These are phyloP conservation scores for Neocucurbitaria cava DNA, from an alignment of 2,329 filamentous ascomycete species.

Conservation along the genomic window DNA sequence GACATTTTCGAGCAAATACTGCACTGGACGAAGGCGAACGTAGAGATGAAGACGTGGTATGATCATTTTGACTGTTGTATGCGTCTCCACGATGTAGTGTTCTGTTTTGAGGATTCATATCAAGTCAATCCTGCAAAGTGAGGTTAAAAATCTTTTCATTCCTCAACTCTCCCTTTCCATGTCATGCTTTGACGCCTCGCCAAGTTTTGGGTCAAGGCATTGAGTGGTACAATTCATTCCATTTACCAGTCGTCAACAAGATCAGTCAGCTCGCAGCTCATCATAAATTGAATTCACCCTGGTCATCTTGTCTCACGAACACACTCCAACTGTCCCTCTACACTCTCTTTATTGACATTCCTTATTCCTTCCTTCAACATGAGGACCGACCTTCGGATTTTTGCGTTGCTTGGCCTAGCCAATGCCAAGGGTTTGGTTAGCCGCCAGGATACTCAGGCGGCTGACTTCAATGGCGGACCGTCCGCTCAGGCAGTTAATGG, in stretches of 20 bases:
- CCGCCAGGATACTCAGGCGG: background rate
- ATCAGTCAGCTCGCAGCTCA: constrained; percentile 25
- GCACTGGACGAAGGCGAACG: background rate
- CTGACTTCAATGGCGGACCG: background rate
- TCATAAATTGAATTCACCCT: constrained; percentile 36
- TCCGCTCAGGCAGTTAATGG: background rate
- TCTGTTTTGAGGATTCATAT: background rate
- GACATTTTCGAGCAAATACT: background rate
- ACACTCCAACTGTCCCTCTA: constrained; percentile 18
- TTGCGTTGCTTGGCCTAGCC: constrained; percentile 25
- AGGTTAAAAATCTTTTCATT: background rate
- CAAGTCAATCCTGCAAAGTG: background rate
- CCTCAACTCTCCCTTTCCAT: background rate
- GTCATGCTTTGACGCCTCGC: constrained; percentile 1
- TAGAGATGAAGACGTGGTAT: too few species aligned
- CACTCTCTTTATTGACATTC: constrained; percentile 29
- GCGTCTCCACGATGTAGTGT: too few species aligned
- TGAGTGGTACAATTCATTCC: constrained; percentile 34
- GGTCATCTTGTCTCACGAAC: constrained; percentile 26
- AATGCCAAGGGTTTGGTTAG: constrained; percentile 20
- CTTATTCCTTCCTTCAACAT: constrained; percentile 27
- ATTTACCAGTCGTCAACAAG: constrained; percentile 33
- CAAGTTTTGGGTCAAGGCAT: constrained; percentile 22
- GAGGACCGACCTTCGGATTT: constrained; percentile 23
- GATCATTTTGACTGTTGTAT: too few species aligned